Conservation (phyloP, 768 basidiomycete species). For the Lentinula raphanica region DNA sequence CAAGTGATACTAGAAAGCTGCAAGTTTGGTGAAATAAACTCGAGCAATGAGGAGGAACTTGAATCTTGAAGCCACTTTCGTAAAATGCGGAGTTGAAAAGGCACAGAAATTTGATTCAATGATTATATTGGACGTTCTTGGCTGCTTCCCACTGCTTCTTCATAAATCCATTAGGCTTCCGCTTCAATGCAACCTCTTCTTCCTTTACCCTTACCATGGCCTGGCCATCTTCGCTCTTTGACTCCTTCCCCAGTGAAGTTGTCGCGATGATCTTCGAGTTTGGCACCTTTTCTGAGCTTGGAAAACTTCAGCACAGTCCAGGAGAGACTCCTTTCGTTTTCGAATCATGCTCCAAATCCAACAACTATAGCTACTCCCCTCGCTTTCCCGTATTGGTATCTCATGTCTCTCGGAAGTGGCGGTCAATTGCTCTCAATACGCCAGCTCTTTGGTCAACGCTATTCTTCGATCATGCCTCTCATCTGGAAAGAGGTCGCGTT, state of each 20-base stretch:
- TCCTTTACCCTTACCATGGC: neutral
- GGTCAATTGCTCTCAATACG: slow-evolving; percentile 45
- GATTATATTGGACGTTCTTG: neutral
- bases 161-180: slow-evolving; percentile 1
- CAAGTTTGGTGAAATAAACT: too few species aligned
- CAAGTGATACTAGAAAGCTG: too few species aligned
- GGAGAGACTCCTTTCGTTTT: slow-evolving; percentile 43
- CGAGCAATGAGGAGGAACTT: too few species aligned
- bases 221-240: neutral
- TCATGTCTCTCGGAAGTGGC: slow-evolving; percentile 56
- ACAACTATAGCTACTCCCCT: slow-evolving; percentile 30
- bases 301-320: slow-evolving; percentile 31
- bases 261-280: slow-evolving; percentile 52
- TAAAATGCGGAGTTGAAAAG: neutral
- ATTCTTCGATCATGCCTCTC: slow-evolving; percentile 45
- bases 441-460: slow-evolving; percentile 52
- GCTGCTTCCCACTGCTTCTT: neutral
- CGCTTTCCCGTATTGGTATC: slow-evolving; percentile 52
- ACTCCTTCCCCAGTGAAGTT: slow-evolving; percentile 49
- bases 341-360: slow-evolving; percentile 33
- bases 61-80: neutral
- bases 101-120: neutral
- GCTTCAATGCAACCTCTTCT: slow-evolving; percentile 2
- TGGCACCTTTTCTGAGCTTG: slow-evolving; percentile 33
- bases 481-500: slow-evolving; percentile 41